Base-by-base conservation (phyloP, 805 yeast genomes). In the Candida berthetii region DNA sequence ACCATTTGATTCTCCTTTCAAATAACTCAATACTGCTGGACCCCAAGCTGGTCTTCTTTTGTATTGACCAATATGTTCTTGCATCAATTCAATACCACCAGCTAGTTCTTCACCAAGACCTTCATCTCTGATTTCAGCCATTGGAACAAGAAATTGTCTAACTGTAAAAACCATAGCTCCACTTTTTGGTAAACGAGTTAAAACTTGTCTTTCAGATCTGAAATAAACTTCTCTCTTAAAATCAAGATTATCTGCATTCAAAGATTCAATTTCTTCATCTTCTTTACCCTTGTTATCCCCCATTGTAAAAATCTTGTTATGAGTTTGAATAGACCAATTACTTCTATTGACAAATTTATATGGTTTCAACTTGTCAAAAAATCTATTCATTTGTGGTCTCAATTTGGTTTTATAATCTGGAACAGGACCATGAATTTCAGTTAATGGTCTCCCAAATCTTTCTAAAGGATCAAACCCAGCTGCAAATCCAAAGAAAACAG, bases 301-400 rank as follows among this genome's bases (percentile, higher is more conserved):
- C 37, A 78, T 71, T 2, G 74, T 72, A 44, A 66, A 69, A 14
- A 76, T 49, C 35, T 62, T 65, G 37, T 69, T 64, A 51, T 80
- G 85, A 1, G 79, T 68, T 54, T 85, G 93, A 19, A 85, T 60
- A 0, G 83, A 69, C 86, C 89, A 85, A 46, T 85, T 85, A 49
- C 70, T 71, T 43, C 93, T 69, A 44, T 75, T 76, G 54, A 84
- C 82, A 38, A 71, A 69, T 42, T 76, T 75, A 27, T 71, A 65
- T 4, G 76, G 71, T 48, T 70, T 67, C 44, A 84, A 54, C 46
- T 78, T 70, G 24, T 68, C 65, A 57, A 85, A 85, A 54, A 79
- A 85, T 49, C 71, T 72, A 52, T 76, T 77, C 91, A 85, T 85
- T 18, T 85, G 74, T 6, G 68, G 50, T 55, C 75, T 71, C 36